Percentiles rank a stretch among this genome's conserved stretches.
These are phyloP conservation scores for Haplographium delicatum DNA, from an alignment of 495 filamentous ascomycete species.

Conservation along the genomic window DNA sequence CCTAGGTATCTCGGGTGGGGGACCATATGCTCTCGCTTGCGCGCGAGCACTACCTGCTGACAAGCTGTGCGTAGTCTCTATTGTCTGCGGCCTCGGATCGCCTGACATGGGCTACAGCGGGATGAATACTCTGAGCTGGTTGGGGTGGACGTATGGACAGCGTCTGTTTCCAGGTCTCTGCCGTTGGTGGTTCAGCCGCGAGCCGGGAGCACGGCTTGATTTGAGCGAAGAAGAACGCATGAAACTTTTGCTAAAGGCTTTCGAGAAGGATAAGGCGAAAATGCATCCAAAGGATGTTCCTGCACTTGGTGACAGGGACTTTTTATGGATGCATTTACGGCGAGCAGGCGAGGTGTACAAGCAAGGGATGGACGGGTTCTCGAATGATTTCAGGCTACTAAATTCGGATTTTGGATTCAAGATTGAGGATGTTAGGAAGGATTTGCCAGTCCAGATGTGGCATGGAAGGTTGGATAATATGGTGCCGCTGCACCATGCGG, in stretches of 20 bases:
- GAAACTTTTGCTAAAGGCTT: not conserved
- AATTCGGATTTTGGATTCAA: not conserved
- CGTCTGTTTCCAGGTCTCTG: slow-evolving; percentile 18
- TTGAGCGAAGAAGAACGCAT: not conserved
- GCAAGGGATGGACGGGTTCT: not conserved
- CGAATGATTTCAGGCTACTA: not conserved
- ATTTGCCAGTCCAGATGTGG: not conserved
- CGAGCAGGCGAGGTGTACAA: not conserved
- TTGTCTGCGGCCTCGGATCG: slow-evolving; percentile 8
- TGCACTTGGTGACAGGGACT: not conserved
- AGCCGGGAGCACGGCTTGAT: not conserved
- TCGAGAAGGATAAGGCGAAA: not conserved
- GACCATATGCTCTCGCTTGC: slow-evolving; percentile 13
- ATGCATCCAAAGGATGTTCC: not conserved
- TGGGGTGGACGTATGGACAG: slow-evolving; percentile 21
- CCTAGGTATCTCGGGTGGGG: slow-evolving; percentile 11
- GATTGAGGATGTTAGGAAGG: not conserved
- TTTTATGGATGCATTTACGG: not conserved
- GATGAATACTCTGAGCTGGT: slow-evolving; percentile 17
- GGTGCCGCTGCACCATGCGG: not conserved
- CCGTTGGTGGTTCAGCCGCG: slow-evolving; percentile 20
- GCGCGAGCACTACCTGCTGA: slow-evolving; percentile 1
- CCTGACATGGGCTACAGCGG: slow-evolving; percentile 25
- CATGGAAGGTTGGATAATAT: not conserved
- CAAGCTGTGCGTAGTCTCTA: slow-evolving; percentile 4